Percentiles rank a stretch among this genome's conserved stretches.
Evolutionary conservation across 306 rosid species (phyloP).

Genomic region (Comarum palustre): DNA sequence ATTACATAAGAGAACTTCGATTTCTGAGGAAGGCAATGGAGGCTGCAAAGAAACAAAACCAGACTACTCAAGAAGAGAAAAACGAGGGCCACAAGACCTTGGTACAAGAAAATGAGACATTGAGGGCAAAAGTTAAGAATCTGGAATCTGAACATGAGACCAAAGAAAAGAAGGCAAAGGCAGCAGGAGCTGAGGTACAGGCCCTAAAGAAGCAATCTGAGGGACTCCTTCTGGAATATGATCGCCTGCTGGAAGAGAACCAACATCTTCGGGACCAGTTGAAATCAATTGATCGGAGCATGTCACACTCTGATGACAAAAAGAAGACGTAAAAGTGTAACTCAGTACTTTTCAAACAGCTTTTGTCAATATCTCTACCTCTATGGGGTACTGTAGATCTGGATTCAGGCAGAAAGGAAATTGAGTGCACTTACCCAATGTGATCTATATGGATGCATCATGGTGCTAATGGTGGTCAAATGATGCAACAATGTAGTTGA

Average conservation of each 20-base stretch:
- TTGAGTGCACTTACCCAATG: neutral
- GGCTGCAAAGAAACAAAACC: conserved; percentile 81
- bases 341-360: conserved; percentile 12
- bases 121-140: conserved; percentile 48
- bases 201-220: conserved; percentile 86
- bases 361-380: conserved; percentile 16
- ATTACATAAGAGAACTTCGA: conserved; percentile 88
- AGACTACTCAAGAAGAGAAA: conserved; percentile 62
- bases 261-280: conserved; percentile 74
- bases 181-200: conserved; percentile 59
- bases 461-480: neutral
- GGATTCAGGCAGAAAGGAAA: neutral
- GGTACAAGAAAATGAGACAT: conserved; percentile 48
- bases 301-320: conserved; percentile 40
- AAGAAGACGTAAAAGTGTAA: conserved; percentile 40
- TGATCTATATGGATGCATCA: neutral
- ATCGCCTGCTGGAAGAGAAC: conserved; percentile 77
- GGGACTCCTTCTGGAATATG: conserved; percentile 78
- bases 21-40: conserved; percentile 86
- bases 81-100: conserved; percentile 55
- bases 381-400: conserved; percentile 10
- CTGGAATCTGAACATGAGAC: conserved; percentile 63
- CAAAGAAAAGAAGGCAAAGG: conserved; percentile 47
- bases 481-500: conserved; percentile 2
- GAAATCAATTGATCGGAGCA: conserved; percentile 51